Conservation (phyloP, 1,284 basidiomycete species). For the Cutaneotrichosporon curvatum region DNA sequence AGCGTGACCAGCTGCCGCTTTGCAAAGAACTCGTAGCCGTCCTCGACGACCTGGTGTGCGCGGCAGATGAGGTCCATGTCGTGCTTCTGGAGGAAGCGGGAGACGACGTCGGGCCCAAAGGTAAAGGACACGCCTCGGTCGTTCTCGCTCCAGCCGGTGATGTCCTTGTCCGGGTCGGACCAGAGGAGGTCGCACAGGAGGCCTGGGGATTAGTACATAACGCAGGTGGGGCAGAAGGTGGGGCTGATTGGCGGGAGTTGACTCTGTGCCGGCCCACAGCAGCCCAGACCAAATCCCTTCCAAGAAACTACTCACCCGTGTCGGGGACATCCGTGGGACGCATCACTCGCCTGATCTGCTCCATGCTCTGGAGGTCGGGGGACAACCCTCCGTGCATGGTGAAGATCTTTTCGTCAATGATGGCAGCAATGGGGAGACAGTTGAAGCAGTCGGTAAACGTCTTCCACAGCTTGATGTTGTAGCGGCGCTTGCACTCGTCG, state of each 20-base stretch:
- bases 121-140: conserved; percentile 84
- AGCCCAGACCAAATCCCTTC: not conserved
- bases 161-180: conserved; percentile 99
- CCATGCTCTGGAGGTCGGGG: conserved; percentile 98
- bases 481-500: conserved; percentile 58
- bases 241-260: too few species aligned
- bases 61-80: conserved; percentile 99
- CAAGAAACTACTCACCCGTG: conserved; percentile 73
- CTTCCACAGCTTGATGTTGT: conserved; percentile 62
- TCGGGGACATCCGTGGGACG: conserved; percentile 98
- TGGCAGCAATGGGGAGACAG: conserved; percentile 58
- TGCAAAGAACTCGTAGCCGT: conserved; percentile 98
- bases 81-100: conserved; percentile 96
- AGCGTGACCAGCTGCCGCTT: conserved; percentile 95
- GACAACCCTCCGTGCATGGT: conserved; percentile 54
- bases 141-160: conserved; percentile 99
- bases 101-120: conserved; percentile 96
- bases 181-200: conserved; percentile 93
- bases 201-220: conserved; percentile 50
- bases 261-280: too few species aligned
- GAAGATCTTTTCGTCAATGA: conserved; percentile 60
- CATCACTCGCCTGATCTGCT: conserved; percentile 99
- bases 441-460: conserved; percentile 61
- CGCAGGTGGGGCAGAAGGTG: not conserved
- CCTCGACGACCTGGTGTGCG: conserved; percentile 96